Evolutionary conservation across 1,284 basidiomycete genomes (phyloP).

Genomic region (Nidula niveotomentosa): DNA sequence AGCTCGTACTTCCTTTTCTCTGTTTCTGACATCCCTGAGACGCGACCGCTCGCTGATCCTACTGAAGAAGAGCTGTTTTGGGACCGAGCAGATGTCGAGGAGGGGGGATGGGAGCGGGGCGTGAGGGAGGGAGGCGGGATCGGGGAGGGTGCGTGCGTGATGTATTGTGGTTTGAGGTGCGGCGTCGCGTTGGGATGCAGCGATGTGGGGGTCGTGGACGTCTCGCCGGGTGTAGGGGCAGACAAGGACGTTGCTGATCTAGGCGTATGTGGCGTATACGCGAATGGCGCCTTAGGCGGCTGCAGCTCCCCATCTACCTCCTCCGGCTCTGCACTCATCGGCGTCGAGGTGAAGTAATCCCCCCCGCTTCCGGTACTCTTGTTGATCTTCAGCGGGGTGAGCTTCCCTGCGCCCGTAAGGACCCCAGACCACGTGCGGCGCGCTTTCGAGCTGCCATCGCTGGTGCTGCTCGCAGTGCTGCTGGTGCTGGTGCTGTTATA

Average conservation of each 20-base stretch:
- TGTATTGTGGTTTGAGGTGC: not conserved
- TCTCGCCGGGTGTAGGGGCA: not conserved
- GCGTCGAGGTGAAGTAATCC: not conserved
- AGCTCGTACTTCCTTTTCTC: constrained; percentile 57
- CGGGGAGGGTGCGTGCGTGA: constrained; percentile 13
- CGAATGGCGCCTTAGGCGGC: not conserved
- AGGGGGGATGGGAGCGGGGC: not conserved
- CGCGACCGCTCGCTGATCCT: constrained; percentile 11
- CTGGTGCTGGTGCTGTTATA: not conserved
- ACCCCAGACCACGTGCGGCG: not conserved
- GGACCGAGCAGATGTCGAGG: constrained; percentile 2
- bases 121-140: constrained; percentile 11
- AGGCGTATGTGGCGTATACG: not conserved
- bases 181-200: not conserved
- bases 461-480: not conserved
- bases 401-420: not conserved
- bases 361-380: not conserved
- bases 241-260: not conserved
- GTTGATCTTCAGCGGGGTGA: not conserved
- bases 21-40: constrained; percentile 36
- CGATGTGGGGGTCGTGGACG: not conserved
- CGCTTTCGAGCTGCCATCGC: not conserved
- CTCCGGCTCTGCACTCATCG: not conserved
- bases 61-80: constrained; percentile 9
- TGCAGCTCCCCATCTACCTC: not conserved